Evolutionary conservation across 2,329 filamentous ascomycete genomes (phyloP).

Genomic region (Exophiala mesophila): DNA sequence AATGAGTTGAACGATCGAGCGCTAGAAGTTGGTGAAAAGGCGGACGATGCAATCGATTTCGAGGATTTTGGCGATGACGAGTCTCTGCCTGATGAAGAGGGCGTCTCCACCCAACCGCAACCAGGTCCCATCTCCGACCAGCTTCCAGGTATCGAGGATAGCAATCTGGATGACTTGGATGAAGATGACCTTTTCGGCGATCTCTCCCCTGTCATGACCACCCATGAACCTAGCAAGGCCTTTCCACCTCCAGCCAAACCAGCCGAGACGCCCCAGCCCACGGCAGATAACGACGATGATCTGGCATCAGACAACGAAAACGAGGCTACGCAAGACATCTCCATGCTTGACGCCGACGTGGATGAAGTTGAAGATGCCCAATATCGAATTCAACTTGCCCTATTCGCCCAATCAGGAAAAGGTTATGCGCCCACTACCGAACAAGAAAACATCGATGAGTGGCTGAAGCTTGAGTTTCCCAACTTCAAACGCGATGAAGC

Average conservation of each 20-base stretch:
- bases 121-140: slow-evolving; percentile 14
- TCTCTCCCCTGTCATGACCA: slow-evolving; percentile 16
- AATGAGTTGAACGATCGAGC: slow-evolving; percentile 24
- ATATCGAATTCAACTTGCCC: slow-evolving; percentile 43
- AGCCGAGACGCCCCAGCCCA: slow-evolving; percentile 12
- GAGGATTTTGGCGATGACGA: slow-evolving; percentile 91
- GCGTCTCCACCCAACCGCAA: slow-evolving; percentile 18
- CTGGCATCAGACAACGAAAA: slow-evolving; percentile 21
- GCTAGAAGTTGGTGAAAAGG: slow-evolving; percentile 63
- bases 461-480: slow-evolving; percentile 67
- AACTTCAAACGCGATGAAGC: slow-evolving; percentile 70
- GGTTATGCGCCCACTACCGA: slow-evolving; percentile 24
- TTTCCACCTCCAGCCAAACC: slow-evolving; percentile 9
- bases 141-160: slow-evolving; percentile 41
- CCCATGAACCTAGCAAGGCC: slow-evolving; percentile 5
- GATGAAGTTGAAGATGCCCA: slow-evolving; percentile 27
- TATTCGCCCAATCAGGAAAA: slow-evolving; percentile 43
- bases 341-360: slow-evolving; percentile 16
- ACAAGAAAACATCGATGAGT: slow-evolving; percentile 23
- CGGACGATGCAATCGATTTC: slow-evolving; percentile 85
- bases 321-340: slow-evolving; percentile 18
- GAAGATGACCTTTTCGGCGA: slow-evolving; percentile 35
- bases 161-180: slow-evolving; percentile 50
- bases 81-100: slow-evolving; percentile 65
- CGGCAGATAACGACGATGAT: slow-evolving; percentile 18